These are phyloP conservation scores for Saccharomyces mikatae DNA, from an alignment of 805 yeast species.

Conservation along the genomic window DNA sequence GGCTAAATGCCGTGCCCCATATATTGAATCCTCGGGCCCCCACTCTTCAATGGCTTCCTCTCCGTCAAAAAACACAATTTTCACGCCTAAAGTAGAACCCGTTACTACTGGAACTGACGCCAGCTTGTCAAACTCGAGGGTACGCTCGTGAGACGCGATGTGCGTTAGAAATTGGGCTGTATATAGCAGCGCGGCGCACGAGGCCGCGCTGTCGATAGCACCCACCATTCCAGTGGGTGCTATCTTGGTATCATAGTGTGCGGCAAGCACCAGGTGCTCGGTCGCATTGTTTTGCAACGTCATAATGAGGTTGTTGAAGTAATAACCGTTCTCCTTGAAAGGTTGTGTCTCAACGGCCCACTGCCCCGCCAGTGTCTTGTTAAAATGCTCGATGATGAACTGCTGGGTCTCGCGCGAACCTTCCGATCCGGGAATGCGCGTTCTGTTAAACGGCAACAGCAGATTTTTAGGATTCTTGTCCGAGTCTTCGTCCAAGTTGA, in stretches of 20 bases:
- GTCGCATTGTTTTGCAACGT: conserved; percentile 20
- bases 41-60: conserved; percentile 53
- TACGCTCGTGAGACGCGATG: not conserved
- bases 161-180: conserved; percentile 29
- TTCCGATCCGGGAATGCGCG: conserved; percentile 37
- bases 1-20: conserved; percentile 49
- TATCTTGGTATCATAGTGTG: conserved; percentile 47
- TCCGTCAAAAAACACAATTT: conserved; percentile 50
- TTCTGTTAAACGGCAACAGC: conserved; percentile 30
- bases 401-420: conserved; percentile 33
- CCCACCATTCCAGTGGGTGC: conserved; percentile 50
- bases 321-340: conserved; percentile 31
- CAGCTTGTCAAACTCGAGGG: not conserved
- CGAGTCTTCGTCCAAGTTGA: not conserved
- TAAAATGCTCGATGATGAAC: conserved; percentile 33
- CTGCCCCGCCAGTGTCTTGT: conserved; percentile 12
- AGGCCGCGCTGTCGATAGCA: conserved; percentile 52
- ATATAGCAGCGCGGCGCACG: conserved; percentile 46
- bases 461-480: conserved; percentile 7
- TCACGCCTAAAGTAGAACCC: conserved; percentile 31
- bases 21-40: conserved; percentile 44
- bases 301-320: conserved; percentile 35
- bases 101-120: conserved; percentile 1
- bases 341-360: conserved; percentile 29
- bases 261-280: conserved; percentile 36